A percentile compares a stretch with the other conserved stretches of the same genome.
Conservation (phyloP, 148 eudicot species). For the Arctostaphylos glauca region DNA sequence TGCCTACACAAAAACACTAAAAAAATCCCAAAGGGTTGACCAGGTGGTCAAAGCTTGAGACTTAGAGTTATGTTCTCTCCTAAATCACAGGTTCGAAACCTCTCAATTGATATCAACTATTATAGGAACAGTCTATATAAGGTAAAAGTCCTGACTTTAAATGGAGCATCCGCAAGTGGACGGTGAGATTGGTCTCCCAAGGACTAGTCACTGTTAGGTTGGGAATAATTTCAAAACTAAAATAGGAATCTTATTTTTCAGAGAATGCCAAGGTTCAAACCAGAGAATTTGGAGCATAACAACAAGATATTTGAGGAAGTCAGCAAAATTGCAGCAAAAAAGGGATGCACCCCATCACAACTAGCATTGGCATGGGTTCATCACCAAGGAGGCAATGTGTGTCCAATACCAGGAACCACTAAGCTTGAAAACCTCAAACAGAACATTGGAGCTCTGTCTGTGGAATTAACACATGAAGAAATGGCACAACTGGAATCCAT, state of each 20-base stretch:
- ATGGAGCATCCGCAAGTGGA: no score
- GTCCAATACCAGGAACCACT: constrained; percentile 20
- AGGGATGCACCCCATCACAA: constrained; percentile 20
- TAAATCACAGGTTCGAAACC: no score
- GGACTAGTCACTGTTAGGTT: no score
- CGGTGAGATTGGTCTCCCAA: no score
- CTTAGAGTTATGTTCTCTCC: no score
- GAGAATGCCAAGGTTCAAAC: no score
- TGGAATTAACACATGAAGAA: background rate
- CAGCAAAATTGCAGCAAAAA: constrained; percentile 13
- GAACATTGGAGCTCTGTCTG: background rate
- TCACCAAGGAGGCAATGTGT: constrained; percentile 16
- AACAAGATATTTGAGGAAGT: constrained; percentile 17
- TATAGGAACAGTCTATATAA: no score
- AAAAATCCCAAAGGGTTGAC: no score
- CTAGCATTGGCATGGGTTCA: constrained; percentile 24
- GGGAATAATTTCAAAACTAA: background rate
- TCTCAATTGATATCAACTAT: no score
- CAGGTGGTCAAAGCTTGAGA: no score
- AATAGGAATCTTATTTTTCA: background rate
- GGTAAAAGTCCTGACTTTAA: no score
- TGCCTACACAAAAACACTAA: background rate
- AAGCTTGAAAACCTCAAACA: background rate
- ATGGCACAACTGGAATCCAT: constrained; percentile 4
- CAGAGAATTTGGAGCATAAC: background rate